Conservation (phyloP, 2,329 filamentous ascomycete genomes). For the Apiospora rasikravindrae region DNA sequence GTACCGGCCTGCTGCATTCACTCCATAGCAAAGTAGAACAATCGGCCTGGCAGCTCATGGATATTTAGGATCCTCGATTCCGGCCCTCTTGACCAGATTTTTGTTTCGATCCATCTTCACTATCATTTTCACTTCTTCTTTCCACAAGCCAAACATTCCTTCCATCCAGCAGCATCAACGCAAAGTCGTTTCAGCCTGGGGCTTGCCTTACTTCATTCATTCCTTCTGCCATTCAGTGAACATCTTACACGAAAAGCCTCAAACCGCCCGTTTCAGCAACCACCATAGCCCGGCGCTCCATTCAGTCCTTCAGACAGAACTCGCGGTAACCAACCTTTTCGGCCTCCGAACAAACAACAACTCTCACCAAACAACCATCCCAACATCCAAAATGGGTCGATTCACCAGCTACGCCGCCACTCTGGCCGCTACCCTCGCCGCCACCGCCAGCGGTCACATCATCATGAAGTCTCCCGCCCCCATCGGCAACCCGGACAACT, state of each 20-base stretch:
- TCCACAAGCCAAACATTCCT: constrained; percentile 11
- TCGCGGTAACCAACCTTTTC: neutral
- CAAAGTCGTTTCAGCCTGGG: constrained; percentile 12
- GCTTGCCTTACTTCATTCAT: constrained; percentile 13
- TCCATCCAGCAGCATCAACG: constrained; percentile 1
- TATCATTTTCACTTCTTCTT: constrained; percentile 11
- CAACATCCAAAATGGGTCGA: constrained; percentile 18
- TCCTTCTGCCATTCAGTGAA: constrained; percentile 9
- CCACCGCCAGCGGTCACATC: constrained; percentile 65
- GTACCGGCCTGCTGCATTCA: neutral
- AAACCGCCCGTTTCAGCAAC: constrained; percentile 15
- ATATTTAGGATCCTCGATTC: constrained; percentile 14
- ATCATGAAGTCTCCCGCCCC: constrained; percentile 63
- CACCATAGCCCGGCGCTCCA: constrained; percentile 14
- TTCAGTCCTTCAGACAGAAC: constrained; percentile 12
- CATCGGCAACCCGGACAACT: constrained; percentile 55
- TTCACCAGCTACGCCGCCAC: constrained; percentile 37
- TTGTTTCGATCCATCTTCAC: constrained; percentile 15
- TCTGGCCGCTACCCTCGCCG: constrained; percentile 53
- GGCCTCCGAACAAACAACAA: neutral
- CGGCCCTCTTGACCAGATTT: neutral
- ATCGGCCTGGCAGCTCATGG: neutral
- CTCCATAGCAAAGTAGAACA: neutral
- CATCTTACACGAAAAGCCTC: constrained; percentile 7
- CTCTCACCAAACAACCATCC: neutral